Evolutionary conservation across 129 eudicot genomes (phyloP).

Genomic region (Lonicera japonica): DNA sequence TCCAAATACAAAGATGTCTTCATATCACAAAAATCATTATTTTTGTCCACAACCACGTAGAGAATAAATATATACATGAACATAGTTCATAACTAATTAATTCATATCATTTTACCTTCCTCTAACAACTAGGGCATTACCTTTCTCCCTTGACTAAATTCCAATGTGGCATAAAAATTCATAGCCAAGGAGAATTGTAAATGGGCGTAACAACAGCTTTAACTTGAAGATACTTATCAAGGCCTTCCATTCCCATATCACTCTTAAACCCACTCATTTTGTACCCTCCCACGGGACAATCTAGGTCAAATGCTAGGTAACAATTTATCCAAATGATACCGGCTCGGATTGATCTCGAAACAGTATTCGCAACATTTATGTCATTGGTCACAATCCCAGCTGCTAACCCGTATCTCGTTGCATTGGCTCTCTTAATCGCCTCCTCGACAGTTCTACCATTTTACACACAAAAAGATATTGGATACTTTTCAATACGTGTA

Average conservation of each 20-base stretch:
- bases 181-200: conserved; percentile 73
- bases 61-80: too few species aligned
- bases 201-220: conserved; percentile 75
- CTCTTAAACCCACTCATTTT: conserved; percentile 84
- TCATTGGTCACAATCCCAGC: conserved; percentile 78
- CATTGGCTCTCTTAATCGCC: conserved; percentile 76
- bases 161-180: not conserved
- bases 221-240: conserved; percentile 61
- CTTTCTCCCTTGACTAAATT: not conserved
- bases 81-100: too few species aligned
- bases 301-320: conserved; percentile 50
- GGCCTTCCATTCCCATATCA: conserved; percentile 61
- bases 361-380: conserved; percentile 76
- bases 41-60: too few species aligned
- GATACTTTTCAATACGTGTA: too few species aligned
- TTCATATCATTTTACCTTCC: too few species aligned
- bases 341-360: conserved; percentile 78
- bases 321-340: conserved; percentile 84
- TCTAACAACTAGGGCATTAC: too few species aligned
- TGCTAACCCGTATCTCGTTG: conserved; percentile 69
- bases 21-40: too few species aligned
- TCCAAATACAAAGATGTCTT: too few species aligned
- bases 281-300: conserved; percentile 68
- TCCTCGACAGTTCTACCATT: conserved; percentile 63
- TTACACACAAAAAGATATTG: too few species aligned